A percentile compares a stretch with the other conserved stretches of the same genome.
These are phyloP conservation scores for Aspergillus clavatus DNA, from an alignment of 2,329 filamentous ascomycete species.

Conservation along the genomic window DNA sequence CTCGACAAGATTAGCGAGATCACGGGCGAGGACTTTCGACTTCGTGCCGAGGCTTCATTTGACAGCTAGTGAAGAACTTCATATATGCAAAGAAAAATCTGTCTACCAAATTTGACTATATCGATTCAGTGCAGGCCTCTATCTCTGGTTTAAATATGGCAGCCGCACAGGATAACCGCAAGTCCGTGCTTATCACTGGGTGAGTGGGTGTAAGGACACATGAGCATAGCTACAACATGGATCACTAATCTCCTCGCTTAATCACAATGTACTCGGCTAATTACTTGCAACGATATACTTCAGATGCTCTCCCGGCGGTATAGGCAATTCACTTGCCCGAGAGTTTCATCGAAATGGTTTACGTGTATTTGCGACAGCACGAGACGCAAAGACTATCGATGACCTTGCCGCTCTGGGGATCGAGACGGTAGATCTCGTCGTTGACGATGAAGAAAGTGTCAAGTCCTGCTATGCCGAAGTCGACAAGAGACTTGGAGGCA, in stretches of 20 bases:
- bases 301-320: slow-evolving; percentile 47
- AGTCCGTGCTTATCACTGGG: slow-evolving; percentile 42
- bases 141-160: slow-evolving; percentile 16
- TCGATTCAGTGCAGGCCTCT: background rate
- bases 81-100: no score
- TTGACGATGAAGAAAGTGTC: slow-evolving; percentile 49
- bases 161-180: slow-evolving; percentile 26
- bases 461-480: slow-evolving; percentile 45
- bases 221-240: background rate
- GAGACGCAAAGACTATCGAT: slow-evolving; percentile 46
- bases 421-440: slow-evolving; percentile 52
- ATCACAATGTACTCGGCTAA: background rate
- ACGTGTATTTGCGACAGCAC: slow-evolving; percentile 56
- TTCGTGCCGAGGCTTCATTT: no score
- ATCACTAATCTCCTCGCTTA: background rate
- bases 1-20: no score
- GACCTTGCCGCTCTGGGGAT: slow-evolving; percentile 49
- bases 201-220: slow-evolving; percentile 17
- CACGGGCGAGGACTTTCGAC: no score
- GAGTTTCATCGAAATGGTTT: slow-evolving; percentile 52
- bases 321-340: slow-evolving; percentile 54
- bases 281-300: background rate
- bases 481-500: slow-evolving; percentile 42
- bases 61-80: no score
- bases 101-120: no score